Conservation (phyloP, 2,329 filamentous ascomycete genomes). For the Talaromyces albobiverticillius region DNA sequence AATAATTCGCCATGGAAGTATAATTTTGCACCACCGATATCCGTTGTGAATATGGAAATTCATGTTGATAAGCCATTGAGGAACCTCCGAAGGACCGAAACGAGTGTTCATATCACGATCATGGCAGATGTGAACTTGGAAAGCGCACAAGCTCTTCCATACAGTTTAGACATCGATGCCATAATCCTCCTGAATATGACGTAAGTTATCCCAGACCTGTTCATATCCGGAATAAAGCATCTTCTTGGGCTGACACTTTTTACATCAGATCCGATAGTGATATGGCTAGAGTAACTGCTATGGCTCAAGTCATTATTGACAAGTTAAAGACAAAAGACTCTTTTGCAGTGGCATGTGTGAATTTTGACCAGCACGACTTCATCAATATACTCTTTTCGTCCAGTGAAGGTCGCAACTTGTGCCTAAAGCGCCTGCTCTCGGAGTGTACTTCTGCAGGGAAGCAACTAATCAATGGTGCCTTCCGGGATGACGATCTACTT, state of each 20-base stretch:
- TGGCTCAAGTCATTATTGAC: conserved; percentile 9
- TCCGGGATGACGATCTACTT: conserved; percentile 6
- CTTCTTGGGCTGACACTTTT: neutral
- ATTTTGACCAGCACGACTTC: neutral
- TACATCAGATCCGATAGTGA: conserved; percentile 5
- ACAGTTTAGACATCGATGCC: conserved; percentile 30
- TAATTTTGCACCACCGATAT: conserved; percentile 18
- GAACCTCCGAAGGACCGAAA: conserved; percentile 17
- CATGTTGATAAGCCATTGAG: conserved; percentile 3
- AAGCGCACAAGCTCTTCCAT: conserved; percentile 16
- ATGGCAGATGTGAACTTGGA: conserved; percentile 22
- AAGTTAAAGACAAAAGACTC: conserved; percentile 1
- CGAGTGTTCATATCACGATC: conserved; percentile 37
- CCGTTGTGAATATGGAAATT: conserved; percentile 20
- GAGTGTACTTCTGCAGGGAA: conserved; percentile 4
- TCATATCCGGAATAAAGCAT: neutral
- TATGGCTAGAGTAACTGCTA: conserved; percentile 1
- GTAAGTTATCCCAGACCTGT: conserved; percentile 23
- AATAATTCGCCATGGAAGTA: conserved; percentile 2
- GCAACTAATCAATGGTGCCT: conserved; percentile 5
- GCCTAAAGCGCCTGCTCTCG: conserved; percentile 2
- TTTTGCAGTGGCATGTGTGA: conserved; percentile 9
- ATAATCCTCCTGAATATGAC: conserved; percentile 33
- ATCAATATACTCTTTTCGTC: conserved; percentile 7
- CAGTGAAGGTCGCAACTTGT: conserved; percentile 2